Percentiles rank a stretch among this genome's conserved stretches.
Conservation (phyloP, 2,329 filamentous ascomycete species). For the Hymenoscyphus occultus region DNA sequence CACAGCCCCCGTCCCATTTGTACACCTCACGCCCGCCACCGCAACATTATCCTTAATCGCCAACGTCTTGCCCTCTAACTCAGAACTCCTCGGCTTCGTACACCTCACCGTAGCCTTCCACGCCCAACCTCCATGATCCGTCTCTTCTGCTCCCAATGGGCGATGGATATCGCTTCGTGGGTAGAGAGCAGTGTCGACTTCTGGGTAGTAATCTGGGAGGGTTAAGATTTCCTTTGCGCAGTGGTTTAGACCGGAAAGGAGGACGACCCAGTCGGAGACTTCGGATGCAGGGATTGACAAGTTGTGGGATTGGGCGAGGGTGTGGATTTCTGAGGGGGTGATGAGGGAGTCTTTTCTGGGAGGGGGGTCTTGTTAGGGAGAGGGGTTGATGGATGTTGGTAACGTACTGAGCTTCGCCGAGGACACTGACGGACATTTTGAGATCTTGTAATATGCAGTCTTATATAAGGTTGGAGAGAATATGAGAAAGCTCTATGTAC, state of each 20-base stretch:
- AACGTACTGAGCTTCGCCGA: constrained; percentile 20
- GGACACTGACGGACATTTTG: constrained; percentile 23
- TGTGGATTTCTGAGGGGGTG: constrained; percentile 17
- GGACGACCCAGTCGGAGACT: constrained; percentile 22
- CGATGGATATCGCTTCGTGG: constrained; percentile 26
- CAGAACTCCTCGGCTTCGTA: constrained; percentile 23
- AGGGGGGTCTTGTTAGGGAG: not conserved
- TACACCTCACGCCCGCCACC: constrained; percentile 26
- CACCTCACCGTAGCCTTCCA: constrained; percentile 47
- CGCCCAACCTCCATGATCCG: constrained; percentile 33
- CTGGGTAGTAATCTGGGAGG: constrained; percentile 24
- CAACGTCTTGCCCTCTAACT: constrained; percentile 23
- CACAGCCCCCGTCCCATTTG: constrained; percentile 27
- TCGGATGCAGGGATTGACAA: constrained; percentile 21
- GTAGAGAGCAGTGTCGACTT: constrained; percentile 24
- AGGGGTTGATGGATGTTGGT: not conserved
- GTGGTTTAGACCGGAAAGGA: constrained; percentile 27
- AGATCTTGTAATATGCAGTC: too few relatives aligned
- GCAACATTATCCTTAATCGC: constrained; percentile 31
- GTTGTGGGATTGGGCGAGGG: constrained; percentile 19
- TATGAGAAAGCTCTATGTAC: too few relatives aligned
- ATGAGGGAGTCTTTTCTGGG: constrained; percentile 26
- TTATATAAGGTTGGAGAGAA: too few relatives aligned
- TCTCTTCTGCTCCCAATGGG: constrained; percentile 18
- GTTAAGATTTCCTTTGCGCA: constrained; percentile 27